phyloP scores from a whole-genome alignment of 1,284 basidiomycete genomes.

The Moesziomyces aphidis region DNA sequence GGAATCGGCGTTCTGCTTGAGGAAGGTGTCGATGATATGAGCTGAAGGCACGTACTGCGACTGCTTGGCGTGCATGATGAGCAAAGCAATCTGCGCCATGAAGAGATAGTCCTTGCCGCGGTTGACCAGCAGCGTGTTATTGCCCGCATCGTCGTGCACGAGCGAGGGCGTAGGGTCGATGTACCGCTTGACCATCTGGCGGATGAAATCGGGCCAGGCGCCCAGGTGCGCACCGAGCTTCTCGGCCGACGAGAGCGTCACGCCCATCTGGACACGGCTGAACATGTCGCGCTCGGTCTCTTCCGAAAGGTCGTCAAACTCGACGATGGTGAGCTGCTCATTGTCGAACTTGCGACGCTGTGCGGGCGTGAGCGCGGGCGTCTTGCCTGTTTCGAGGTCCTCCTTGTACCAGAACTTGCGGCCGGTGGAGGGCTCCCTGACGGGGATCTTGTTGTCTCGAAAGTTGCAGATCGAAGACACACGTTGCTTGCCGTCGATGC shows the following conservation, averaged over 20 bases:
- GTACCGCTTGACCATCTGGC: conserved; percentile 49
- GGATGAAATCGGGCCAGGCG: conserved; percentile 45
- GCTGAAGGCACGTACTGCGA: conserved; percentile 27
- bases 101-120: conserved; percentile 49
- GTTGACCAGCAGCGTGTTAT: conserved; percentile 21
- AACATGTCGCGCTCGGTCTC: conserved; percentile 56
- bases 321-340: conserved; percentile 47
- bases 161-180: conserved; percentile 40
- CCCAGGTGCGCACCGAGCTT: conserved; percentile 52
- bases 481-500: conserved; percentile 59
- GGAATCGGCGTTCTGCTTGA: conserved; percentile 21
- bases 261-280: conserved; percentile 56
- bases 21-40: conserved; percentile 28
- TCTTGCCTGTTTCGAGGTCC: conserved; percentile 15
- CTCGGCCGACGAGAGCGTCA: conserved; percentile 52
- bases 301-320: conserved; percentile 43
- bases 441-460: conserved; percentile 43
- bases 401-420: conserved; percentile 47
- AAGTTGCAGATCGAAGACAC: conserved; percentile 51
- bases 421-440: conserved; percentile 33
- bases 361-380: conserved; percentile 22
- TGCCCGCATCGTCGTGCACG: conserved; percentile 31
- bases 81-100: conserved; percentile 46
- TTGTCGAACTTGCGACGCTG: conserved; percentile 50
- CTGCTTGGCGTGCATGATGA: conserved; percentile 19